phyloP scores from a whole-genome alignment of 805 yeast species.

The Zygoascus tannicola region DNA sequence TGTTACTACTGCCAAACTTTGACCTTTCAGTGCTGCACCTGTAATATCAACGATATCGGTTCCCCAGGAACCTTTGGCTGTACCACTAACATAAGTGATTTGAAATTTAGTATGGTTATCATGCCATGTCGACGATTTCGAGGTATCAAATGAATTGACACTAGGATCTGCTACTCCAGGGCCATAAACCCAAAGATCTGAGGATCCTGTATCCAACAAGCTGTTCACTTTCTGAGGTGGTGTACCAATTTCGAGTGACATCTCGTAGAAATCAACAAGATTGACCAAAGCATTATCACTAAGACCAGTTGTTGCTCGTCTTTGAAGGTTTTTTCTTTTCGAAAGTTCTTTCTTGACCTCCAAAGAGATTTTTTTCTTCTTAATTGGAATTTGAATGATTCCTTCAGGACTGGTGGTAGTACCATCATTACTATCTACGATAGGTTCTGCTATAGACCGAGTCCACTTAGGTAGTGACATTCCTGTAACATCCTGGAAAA shows the following conservation, averaged over 20 bases:
- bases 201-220: constrained; percentile 59
- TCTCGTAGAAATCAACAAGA: constrained; percentile 11
- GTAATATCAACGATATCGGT: constrained; percentile 8
- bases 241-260: constrained; percentile 41
- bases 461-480: no score
- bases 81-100: constrained; percentile 10
- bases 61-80: constrained; percentile 14
- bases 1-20: constrained; percentile 71
- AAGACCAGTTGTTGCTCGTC: not conserved
- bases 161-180: constrained; percentile 2
- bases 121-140: constrained; percentile 5
- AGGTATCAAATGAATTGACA: constrained; percentile 3
- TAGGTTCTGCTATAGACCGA: no score
- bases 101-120: constrained; percentile 8
- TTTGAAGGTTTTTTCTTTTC: not conserved
- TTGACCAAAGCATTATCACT: constrained; percentile 1
- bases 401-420: not conserved
- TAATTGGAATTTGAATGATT: not conserved
- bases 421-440: no score
- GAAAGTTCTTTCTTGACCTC: not conserved
- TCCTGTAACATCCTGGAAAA: no score
- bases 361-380: not conserved
- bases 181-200: constrained; percentile 49
- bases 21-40: constrained; percentile 22
- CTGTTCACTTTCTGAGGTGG: constrained; percentile 43